Conservation (phyloP, 495 filamentous ascomycete genomes). For the Penicillium argentinense region DNA sequence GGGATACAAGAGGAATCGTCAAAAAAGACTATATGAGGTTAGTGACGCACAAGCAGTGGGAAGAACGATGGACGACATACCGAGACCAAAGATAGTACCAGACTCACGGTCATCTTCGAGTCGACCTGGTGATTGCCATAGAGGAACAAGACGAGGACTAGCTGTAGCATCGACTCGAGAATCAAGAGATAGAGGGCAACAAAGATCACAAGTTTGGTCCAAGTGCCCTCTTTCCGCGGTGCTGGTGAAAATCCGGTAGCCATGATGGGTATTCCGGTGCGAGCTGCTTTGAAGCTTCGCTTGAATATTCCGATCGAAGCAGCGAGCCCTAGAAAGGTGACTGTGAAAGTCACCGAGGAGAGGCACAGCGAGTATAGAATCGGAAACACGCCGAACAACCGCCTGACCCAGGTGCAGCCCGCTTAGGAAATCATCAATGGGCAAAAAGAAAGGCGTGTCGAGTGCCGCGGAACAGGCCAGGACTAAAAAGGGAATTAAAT, state of each 20-base stretch:
- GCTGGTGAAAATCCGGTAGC: conserved; percentile 20
- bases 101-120: conserved; percentile 43
- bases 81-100: conserved; percentile 38
- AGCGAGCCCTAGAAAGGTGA: no score
- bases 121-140: conserved; percentile 40
- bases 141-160: conserved; percentile 39
- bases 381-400: conserved; percentile 6
- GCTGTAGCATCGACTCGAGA: conserved; percentile 39
- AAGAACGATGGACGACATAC: conserved; percentile 22
- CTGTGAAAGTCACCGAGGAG: background rate
- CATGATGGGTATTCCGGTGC: conserved; percentile 21
- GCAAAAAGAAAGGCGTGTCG: conserved; percentile 3
- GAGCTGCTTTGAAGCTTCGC: conserved; percentile 17
- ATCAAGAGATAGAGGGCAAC: conserved; percentile 40
- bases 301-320: background rate
- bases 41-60: background rate
- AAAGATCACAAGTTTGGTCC: conserved; percentile 46
- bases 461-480: background rate
- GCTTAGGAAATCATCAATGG: conserved; percentile 9
- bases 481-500: conserved; percentile 26
- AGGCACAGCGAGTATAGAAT: background rate
- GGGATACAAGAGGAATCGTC: conserved; percentile 37
- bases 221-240: conserved; percentile 34
- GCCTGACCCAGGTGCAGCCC: conserved; percentile 9
- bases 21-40: conserved; percentile 33